Base-by-base conservation (phyloP, 2,329 filamentous ascomycete species). In the Leptographium lundbergii region DNA sequence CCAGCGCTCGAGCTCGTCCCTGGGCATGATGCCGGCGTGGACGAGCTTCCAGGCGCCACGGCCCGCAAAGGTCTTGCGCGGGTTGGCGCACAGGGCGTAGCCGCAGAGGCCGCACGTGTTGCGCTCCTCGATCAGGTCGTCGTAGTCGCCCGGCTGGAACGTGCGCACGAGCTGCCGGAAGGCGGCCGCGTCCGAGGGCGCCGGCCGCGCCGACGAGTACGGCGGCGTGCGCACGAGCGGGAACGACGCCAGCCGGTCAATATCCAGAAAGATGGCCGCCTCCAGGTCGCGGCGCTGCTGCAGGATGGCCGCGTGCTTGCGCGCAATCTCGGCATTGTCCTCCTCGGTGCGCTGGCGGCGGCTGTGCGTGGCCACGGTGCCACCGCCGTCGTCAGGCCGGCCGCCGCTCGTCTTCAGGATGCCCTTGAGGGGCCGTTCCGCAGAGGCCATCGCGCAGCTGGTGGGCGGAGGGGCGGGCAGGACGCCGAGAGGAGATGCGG, bases 71-170 rank as follows among this genome's bases (percentile, higher is more conserved):
- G 77, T 76, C 36, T 79, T 76, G 47, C 84, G 84, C n/a, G 82
- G 77, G 19, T 78, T 79, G 0, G 82, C 73, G 70, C 94, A 99
- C 32, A 97, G 78, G 0, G 81, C 77, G 69, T 96, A 97, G 1
- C 91, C 94, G 73, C 94, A 99, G 24, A 82, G 78, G 51, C 80
- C 82, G 65, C 89, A 86, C 64, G 89, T 87, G 70, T 95, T 95
- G 67, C 94, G 88, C 75, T 99, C 94, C 63, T 87, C 81, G 61
- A 96, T 85, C 56, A 97, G 76, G 63, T 89, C 87, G 68, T 96
- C 90, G 74, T 95, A 95, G 74, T 99, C 92, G 57, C 81, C 79
- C 0, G 91, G 89, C 69, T 92, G 89, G 72, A 96, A 97, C 51
- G 83, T 77, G 11, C 79, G 74, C 27, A 97, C 74, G 42, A 82